phyloP scores from a whole-genome alignment of 2,329 filamentous ascomycete species.

The Drechslera avenae region DNA sequence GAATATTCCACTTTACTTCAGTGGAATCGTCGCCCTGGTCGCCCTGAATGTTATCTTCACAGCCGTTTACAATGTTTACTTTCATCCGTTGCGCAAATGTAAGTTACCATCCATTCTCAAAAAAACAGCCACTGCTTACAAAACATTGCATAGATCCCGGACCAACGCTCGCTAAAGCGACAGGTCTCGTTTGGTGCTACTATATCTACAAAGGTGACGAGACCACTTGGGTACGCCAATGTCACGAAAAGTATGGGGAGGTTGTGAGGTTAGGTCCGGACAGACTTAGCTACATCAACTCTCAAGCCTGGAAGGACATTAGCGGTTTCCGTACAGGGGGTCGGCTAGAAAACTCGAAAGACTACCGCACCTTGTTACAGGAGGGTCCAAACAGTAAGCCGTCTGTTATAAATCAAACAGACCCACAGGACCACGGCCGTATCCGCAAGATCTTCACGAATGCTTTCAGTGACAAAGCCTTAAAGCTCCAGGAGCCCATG shows the following conservation, averaged over 20 bases:
- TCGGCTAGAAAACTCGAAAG: conserved; percentile 1
- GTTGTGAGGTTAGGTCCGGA: conserved; percentile 10
- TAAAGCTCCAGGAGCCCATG: conserved; percentile 43
- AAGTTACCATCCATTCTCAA: not conserved
- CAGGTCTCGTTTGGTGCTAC: not conserved
- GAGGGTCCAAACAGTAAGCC: too few species aligned
- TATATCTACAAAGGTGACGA: not conserved
- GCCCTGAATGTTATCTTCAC: too few species aligned
- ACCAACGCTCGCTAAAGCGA: not conserved
- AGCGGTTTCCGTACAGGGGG: not conserved
- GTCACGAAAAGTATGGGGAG: conserved; percentile 9
- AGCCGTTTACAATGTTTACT: not conserved
- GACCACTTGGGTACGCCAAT: not conserved
- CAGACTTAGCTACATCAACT: conserved; percentile 3
- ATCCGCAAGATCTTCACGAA: conserved; percentile 25
- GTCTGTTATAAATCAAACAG: too few species aligned
- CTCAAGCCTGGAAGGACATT: conserved; percentile 17
- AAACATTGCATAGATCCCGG: not conserved
- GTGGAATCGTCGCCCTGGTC: too few species aligned
- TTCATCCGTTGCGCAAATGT: conserved; percentile 9
- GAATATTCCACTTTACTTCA: too few species aligned
- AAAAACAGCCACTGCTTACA: not conserved
- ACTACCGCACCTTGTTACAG: not conserved
- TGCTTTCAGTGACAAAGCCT: conserved; percentile 44
- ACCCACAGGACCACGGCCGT: not conserved